Percentiles rank a stretch among this genome's conserved stretches.
Evolutionary conservation across 2,329 filamentous ascomycete species (phyloP).

Genomic region (Orbilia ellipsospora): DNA sequence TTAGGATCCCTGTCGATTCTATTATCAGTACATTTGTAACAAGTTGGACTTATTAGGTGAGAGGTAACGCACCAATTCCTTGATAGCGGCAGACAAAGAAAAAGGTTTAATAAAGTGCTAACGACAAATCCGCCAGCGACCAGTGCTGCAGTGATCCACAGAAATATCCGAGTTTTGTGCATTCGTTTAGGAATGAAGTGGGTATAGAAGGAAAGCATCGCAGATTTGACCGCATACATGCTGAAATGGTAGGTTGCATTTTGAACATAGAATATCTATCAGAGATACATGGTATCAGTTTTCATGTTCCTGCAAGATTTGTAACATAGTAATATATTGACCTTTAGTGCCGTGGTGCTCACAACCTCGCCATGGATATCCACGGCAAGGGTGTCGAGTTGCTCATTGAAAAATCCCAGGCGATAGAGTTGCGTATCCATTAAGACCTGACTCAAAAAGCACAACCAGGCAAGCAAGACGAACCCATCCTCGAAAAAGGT

Average conservation of each 20-base stretch:
- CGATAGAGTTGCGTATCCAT: constrained; percentile 33
- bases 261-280: constrained; percentile 44
- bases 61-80: constrained; percentile 33
- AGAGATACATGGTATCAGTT: neutral
- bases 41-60: constrained; percentile 2
- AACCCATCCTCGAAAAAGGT: constrained; percentile 49
- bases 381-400: constrained; percentile 1
- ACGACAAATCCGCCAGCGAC: constrained; percentile 32
- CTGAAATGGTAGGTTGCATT: constrained; percentile 42
- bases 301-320: no score
- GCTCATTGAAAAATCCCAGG: constrained; percentile 32
- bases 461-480: constrained; percentile 39
- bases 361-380: constrained; percentile 15
- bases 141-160: constrained; percentile 24
- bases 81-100: constrained; percentile 44
- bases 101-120: constrained; percentile 22
- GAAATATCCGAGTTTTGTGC: constrained; percentile 33
- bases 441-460: constrained; percentile 29
- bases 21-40: neutral
- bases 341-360: constrained; percentile 18
- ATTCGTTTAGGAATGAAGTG: constrained; percentile 32
- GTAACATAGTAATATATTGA: neutral
- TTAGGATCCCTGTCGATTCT: constrained; percentile 24
- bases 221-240: constrained; percentile 48
- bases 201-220: constrained; percentile 48